A percentile compares a stretch with the other conserved stretches of the same genome.
Conservation (phyloP, 1,284 basidiomycete species). For the Rhodotorula sp. region DNA sequence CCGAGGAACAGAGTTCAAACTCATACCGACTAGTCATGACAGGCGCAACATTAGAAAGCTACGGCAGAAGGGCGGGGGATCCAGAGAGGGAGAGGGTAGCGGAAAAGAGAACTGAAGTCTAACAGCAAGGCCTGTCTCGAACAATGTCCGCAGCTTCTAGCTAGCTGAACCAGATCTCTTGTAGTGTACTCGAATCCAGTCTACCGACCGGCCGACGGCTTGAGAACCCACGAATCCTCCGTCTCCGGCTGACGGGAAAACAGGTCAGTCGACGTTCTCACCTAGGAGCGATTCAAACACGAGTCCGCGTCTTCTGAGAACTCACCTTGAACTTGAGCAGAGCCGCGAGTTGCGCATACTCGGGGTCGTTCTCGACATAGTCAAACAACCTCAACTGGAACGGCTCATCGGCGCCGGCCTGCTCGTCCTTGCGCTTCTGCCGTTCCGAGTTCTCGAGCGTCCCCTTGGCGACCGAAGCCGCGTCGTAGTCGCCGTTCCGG, state of each 20-base stretch:
- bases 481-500: conserved; percentile 79
- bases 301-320: neutral
- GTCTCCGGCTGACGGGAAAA: conserved; percentile 24
- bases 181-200: neutral
- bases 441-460: conserved; percentile 95
- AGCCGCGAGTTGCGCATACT: conserved; percentile 43
- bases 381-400: conserved; percentile 60
- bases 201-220: conserved; percentile 5
- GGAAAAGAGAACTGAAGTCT: neutral
- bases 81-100: neutral
- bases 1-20: neutral
- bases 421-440: conserved; percentile 81
- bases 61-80: too few species aligned
- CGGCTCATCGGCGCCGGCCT: conserved; percentile 58
- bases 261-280: too few species aligned
- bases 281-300: too few species aligned
- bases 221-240: conserved; percentile 39
- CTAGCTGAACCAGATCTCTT: neutral
- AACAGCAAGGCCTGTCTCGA: neutral
- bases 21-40: neutral
- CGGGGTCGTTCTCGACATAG: conserved; percentile 48
- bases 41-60: neutral
- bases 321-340: conserved; percentile 39
- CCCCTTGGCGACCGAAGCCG: conserved; percentile 84
- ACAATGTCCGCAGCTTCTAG: neutral